Evolutionary conservation across 2,329 filamentous ascomycete genomes (phyloP).

Genomic region (Rhexocercosporidium sp.): DNA sequence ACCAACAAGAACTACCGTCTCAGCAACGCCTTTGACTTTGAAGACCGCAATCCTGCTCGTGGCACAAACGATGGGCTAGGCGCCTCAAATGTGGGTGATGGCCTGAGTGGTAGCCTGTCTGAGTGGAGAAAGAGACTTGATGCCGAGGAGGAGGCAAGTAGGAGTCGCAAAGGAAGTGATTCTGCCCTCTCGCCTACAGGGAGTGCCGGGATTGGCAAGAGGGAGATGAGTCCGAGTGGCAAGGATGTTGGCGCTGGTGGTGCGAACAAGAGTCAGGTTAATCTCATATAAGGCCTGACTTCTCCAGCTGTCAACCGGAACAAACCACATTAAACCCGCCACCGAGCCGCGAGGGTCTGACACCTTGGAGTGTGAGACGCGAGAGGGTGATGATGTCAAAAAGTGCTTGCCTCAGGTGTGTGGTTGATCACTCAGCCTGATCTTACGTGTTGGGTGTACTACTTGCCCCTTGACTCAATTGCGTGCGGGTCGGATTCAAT

Average conservation of each 20-base stretch:
- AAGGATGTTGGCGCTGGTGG: conserved; percentile 28
- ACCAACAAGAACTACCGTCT: conserved; percentile 95
- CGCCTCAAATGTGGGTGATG: conserved; percentile 52
- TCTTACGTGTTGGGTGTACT: neutral
- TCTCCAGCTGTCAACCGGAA: no score
- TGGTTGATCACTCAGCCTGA: neutral
- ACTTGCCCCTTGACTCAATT: neutral
- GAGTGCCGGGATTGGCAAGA: conserved; percentile 15
- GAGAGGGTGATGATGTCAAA: no score
- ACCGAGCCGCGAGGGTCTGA: no score
- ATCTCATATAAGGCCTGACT: conserved; percentile 25
- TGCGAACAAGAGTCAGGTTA: conserved; percentile 26
- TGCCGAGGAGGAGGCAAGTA: conserved; percentile 44
- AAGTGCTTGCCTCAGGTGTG: neutral
- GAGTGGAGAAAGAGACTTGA: conserved; percentile 84
- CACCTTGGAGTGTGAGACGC: no score
- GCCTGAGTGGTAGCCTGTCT: conserved; percentile 73
- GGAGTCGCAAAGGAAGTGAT: conserved; percentile 33
- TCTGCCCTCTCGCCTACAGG: conserved; percentile 19
- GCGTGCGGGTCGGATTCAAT: neutral
- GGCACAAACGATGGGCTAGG: conserved; percentile 46
- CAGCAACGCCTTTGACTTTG: conserved; percentile 86
- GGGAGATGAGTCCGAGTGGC: conserved; percentile 40
- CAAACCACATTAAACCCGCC: no score
- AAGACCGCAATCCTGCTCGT: conserved; percentile 46